Base-by-base conservation (phyloP, 306 rosid genomes). In the Quercus glauca region DNA sequence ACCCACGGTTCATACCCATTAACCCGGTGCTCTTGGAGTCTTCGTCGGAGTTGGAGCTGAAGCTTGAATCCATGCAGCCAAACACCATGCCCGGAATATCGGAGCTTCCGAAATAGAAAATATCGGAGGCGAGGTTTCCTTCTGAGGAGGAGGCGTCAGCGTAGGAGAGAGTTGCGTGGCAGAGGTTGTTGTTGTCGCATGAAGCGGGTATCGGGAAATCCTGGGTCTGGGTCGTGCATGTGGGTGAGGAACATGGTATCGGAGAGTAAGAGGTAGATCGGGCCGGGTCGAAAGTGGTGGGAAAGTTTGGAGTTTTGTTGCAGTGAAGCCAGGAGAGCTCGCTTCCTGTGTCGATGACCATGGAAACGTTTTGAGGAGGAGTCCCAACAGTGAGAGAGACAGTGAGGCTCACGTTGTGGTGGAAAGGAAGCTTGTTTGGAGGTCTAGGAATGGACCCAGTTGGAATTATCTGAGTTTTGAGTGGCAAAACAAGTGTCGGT, bases 241-340 rank as follows among this genome's bases (percentile, higher is more conserved):
- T 91, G 33, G 97, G 17, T 0, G 96, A 94, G 53, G 97, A 92
- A 28, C 98, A 94, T 0, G 86, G 60, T 33, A 92, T 75, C 68
- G 96, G 91, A 1, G 68, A 29, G 86, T 84, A 94, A 0, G 97
- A 85, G 0, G 88, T 80, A 5, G 98, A 94, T 2, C 57, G 55
- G 60, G 55, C 73, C 82, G 89, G 93, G 88, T 90, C 76, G 59
- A 88, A 90, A 0, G 83, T 18, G 35, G 43, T 0, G 14, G 82
- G 49, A 2, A 70, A 76, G 25, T 73, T 80, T 10, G 28, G 65
- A 35, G 87, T 74, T 37, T 14, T 86, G 80, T 83, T 92, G 79
- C 97, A 89, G 57, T 86, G 90, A 12, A 92, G 93, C 98, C 98
- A 94, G 14, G 97, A 90, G 70, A 94, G 97, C 69, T 92, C 98